A percentile compares a stretch with the other conserved stretches of the same genome.
Evolutionary conservation across 805 yeast genomes (phyloP).

Genomic region (Monosporozyma servazzii): DNA sequence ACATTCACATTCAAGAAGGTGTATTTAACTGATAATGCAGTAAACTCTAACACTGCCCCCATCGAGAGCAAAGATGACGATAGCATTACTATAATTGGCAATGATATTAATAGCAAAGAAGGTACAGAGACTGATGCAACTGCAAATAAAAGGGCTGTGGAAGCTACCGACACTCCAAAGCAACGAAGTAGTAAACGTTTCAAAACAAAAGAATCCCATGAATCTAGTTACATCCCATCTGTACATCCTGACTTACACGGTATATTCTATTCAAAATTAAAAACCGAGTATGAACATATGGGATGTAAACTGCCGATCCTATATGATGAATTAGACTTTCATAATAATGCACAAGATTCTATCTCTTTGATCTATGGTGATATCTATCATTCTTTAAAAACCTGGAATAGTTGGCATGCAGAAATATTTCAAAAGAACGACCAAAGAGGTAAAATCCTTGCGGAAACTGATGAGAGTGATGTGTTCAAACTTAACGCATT

Average conservation of each 20-base stretch:
- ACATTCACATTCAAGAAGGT: slow-evolving; percentile 23
- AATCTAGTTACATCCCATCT: neutral
- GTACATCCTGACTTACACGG: slow-evolving; percentile 8
- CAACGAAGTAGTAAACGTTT: slow-evolving; percentile 36
- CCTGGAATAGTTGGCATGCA: slow-evolving; percentile 31
- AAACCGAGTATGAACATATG: neutral
- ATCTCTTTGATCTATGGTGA: slow-evolving; percentile 12
- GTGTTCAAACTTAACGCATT: slow-evolving; percentile 23
- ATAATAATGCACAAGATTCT: neutral
- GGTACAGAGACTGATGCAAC: slow-evolving; percentile 9
- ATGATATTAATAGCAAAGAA: slow-evolving; percentile 8
- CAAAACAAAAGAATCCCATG: slow-evolving; percentile 8
- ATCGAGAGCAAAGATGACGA: slow-evolving; percentile 4
- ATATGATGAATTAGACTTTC: slow-evolving; percentile 6
- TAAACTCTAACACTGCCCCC: neutral
- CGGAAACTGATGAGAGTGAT: slow-evolving; percentile 10
- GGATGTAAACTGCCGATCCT: slow-evolving; percentile 5
- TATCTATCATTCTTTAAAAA: slow-evolving; percentile 27
- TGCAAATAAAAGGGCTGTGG: slow-evolving; percentile 14
- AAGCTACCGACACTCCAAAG: slow-evolving; percentile 9
- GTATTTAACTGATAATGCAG: slow-evolving; percentile 8
- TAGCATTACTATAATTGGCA: slow-evolving; percentile 12
- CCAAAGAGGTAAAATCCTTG: slow-evolving; percentile 2
- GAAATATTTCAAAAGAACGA: slow-evolving; percentile 23
- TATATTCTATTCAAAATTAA: slow-evolving; percentile 14